phyloP scores from a whole-genome alignment of 2,329 filamentous ascomycete genomes.

The Monilinia laxa region DNA sequence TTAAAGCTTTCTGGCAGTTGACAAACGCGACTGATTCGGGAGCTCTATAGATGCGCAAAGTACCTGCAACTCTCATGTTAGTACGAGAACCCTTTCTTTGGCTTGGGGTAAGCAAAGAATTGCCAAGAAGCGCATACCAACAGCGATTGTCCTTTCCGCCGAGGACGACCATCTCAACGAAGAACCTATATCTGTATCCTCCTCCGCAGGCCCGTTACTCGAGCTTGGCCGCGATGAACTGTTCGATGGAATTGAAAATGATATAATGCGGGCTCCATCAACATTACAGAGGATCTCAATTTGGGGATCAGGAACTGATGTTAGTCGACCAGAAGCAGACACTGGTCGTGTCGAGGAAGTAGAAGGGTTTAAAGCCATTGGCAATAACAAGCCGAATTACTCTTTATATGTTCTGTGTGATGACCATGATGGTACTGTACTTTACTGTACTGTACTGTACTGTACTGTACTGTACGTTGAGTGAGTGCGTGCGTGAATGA shows the following conservation, averaged over 20 bases:
- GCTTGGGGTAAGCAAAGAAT: not conserved
- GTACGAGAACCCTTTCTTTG: not conserved
- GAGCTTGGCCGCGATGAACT: slow-evolving; percentile 28
- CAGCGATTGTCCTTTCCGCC: slow-evolving; percentile 78
- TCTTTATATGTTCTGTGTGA: slow-evolving; percentile 3
- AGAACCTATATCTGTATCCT: slow-evolving; percentile 52
- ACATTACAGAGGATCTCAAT: slow-evolving; percentile 40
- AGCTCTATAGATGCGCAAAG: slow-evolving; percentile 80
- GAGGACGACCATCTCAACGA: slow-evolving; percentile 71
- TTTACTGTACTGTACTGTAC: no score
- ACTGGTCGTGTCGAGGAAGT: slow-evolving; percentile 31
- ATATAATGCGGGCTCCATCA: slow-evolving; percentile 46
- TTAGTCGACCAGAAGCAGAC: slow-evolving; percentile 23
- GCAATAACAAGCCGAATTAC: slow-evolving; percentile 8
- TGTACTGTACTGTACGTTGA: no score
- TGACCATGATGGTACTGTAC: slow-evolving; percentile 22
- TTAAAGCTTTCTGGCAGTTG: slow-evolving; percentile 78
- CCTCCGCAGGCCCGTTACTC: slow-evolving; percentile 38
- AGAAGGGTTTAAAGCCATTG: slow-evolving; percentile 31
- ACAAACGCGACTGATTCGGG: slow-evolving; percentile 85
- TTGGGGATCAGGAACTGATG: slow-evolving; percentile 35
- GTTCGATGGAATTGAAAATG: slow-evolving; percentile 49
- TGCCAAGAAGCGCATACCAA: slow-evolving; percentile 52
- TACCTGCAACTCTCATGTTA: slow-evolving; percentile 49
- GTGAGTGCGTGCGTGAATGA: no score